Base-by-base conservation (phyloP, 306 rosid genomes). In the Medicago lupulina region DNA sequence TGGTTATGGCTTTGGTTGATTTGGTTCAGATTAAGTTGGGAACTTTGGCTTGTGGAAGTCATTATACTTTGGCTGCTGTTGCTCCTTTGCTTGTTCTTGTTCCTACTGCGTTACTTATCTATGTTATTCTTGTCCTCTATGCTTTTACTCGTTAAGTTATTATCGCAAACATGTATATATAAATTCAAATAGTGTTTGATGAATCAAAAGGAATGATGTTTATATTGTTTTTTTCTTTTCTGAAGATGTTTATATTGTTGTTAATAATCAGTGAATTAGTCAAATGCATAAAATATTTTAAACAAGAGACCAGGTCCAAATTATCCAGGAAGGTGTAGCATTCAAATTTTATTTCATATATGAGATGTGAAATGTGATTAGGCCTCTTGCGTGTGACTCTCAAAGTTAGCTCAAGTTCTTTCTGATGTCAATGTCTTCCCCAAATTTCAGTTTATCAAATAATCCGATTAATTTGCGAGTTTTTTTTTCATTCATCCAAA, bases 1-100 rank as follows among this genome's bases (percentile, higher is more conserved):
- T 94, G 90, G 87, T 89, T 73, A 73, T 86, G 88, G 96, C 98
- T 15, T 74, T 94, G 82, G 88, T 90, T 76, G 79, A 86, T 79
- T 84, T 92, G 89, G 90, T 91, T 21, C 96, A 88, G 86, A 88
- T 92, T 63, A 94, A 90, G 74, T 17, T 90, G 81, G 98, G 96
- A 67, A 83, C 50, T 70, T 79, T 94, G 79, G 90, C 70, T 71
- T 94, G 96, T 86, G 87, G 92, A 46, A 76, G 85, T 77, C 71
- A 70, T 47, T 76, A 92, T 50, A 87, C 95, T 61, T 54, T 47
- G 1, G 91, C 92, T 36, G 97, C 96, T 8, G 54, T 88, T 7
- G 87, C 50, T 70, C 96, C 97, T 16, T 70, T 90, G 89, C 95
- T 92, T 67, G 47, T 83, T 87, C 84, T 94, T 76, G 96, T 94